Conservation (phyloP, 2,329 filamentous ascomycete species). For the Phaeosphaeria sp. region DNA sequence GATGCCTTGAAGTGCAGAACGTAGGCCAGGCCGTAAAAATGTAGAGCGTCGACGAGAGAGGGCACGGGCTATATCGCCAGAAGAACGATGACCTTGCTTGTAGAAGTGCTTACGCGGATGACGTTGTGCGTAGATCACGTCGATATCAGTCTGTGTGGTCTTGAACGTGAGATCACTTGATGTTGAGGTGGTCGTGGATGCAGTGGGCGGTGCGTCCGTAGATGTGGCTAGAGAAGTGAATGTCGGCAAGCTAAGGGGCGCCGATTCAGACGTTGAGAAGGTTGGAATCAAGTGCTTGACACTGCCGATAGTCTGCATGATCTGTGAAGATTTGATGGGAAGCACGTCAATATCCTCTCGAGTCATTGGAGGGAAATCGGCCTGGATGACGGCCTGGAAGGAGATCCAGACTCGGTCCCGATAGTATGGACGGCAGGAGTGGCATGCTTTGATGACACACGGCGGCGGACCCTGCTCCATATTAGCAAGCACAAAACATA, state of each 20-base stretch:
- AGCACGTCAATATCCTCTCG: constrained; percentile 38
- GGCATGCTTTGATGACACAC: constrained; percentile 57
- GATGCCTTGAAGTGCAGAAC: constrained; percentile 34
- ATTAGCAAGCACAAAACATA: background rate
- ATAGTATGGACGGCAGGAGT: constrained; percentile 58
- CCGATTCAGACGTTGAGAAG: constrained; percentile 3
- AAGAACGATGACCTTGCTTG: constrained; percentile 32
- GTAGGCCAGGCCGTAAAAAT: constrained; percentile 34
- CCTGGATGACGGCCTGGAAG: constrained; percentile 52
- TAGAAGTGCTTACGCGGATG: constrained; percentile 37
- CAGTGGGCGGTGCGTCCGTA: constrained; percentile 16
- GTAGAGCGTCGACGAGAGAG: constrained; percentile 20
- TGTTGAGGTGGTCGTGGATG: constrained; percentile 19
- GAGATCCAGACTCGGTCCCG: constrained; percentile 55
- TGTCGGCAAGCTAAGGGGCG: constrained; percentile 13
- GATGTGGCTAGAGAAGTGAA: constrained; percentile 14
- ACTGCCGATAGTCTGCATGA: constrained; percentile 44
- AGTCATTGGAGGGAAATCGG: constrained; percentile 43
- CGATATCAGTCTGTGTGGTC: constrained; percentile 40
- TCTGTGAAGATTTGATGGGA: constrained; percentile 43
- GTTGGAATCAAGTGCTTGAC: background rate
- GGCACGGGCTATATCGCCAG: constrained; percentile 25
- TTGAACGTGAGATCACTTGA: constrained; percentile 37
- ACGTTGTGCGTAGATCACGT: constrained; percentile 29
- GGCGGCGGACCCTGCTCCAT: constrained; percentile 3